Percentiles rank a stretch among this genome's conserved stretches.
Conservation (phyloP, 2,329 filamentous ascomycete species). For the Trichoderma harzianum region DNA sequence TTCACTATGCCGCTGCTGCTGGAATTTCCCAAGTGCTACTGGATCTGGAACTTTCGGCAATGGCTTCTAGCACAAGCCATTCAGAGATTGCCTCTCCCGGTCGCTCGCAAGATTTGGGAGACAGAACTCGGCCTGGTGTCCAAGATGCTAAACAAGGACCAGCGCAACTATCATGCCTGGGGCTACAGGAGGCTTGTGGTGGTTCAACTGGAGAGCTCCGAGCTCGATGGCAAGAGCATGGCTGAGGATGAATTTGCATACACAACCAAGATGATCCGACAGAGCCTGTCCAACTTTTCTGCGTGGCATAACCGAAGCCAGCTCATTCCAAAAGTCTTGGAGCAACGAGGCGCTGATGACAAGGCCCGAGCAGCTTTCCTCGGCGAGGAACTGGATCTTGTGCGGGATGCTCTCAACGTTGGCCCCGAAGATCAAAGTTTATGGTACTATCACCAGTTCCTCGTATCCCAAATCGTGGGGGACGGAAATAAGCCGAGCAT, state of each 20-base stretch:
- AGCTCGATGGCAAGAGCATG: slow-evolving; percentile 57
- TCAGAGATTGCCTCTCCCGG: slow-evolving; percentile 51
- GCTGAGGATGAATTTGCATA: slow-evolving; percentile 81
- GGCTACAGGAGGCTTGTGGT: slow-evolving; percentile 81
- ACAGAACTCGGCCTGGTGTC: slow-evolving; percentile 77
- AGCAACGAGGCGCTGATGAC: slow-evolving; percentile 64
- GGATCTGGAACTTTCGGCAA: slow-evolving; percentile 95
- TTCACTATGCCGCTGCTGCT: slow-evolving; percentile 83
- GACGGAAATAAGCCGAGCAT: slow-evolving; percentile 37
- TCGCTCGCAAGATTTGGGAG: slow-evolving; percentile 70
- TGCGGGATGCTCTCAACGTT: slow-evolving; percentile 76
- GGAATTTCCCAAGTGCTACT: slow-evolving; percentile 94
- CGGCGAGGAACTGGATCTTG: slow-evolving; percentile 72
- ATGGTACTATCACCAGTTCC: slow-evolving; percentile 94
- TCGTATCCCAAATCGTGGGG: slow-evolving; percentile 62
- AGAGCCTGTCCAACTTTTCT: slow-evolving; percentile 91
- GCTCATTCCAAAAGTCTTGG: slow-evolving; percentile 72
- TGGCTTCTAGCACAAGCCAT: slow-evolving; percentile 79
- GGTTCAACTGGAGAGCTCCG: slow-evolving; percentile 63
- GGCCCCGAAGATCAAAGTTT: slow-evolving; percentile 93
- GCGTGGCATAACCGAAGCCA: slow-evolving; percentile 92
- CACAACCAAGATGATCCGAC: slow-evolving; percentile 81
- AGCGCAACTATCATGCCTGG: slow-evolving; percentile 96
- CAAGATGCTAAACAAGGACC: slow-evolving; percentile 86
- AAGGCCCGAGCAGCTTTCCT: slow-evolving; percentile 65